Evolutionary conservation across 1,284 basidiomycete species (phyloP).

Genomic region (Ceratobasidium sp.): DNA sequence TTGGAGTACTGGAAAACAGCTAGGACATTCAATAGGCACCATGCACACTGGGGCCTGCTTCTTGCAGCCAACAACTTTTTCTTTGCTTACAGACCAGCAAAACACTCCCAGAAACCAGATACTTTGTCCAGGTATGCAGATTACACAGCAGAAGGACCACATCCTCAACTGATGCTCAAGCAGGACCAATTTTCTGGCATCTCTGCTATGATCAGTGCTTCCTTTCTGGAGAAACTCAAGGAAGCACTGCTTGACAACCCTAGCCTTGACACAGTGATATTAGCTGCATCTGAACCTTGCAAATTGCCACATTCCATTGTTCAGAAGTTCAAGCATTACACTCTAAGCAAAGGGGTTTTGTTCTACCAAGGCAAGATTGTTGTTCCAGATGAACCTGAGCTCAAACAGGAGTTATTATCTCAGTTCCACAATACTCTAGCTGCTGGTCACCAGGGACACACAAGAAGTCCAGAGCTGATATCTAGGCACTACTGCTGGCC

Average conservation of each 20-base stretch:
- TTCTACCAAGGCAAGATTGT: constrained; percentile 5
- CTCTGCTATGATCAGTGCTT: no score
- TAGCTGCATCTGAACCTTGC: background rate
- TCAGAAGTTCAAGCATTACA: no score
- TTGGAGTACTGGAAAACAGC: constrained; percentile 45
- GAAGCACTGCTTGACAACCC: no score
- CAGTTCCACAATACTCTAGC: constrained; percentile 31
- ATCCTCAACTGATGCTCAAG: background rate
- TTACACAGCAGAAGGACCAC: background rate
- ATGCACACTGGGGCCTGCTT: constrained; percentile 21
- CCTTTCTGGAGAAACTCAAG: no score
- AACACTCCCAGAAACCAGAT: constrained; percentile 7
- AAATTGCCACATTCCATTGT: no score
- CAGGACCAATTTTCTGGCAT: background rate
- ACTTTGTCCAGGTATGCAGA: constrained; percentile 37
- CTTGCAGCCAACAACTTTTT: constrained; percentile 15
- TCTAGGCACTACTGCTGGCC: constrained; percentile 41
- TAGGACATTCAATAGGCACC: constrained; percentile 38
- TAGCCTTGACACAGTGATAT: background rate
- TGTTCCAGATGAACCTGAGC: constrained; percentile 40
- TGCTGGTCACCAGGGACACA: constrained; percentile 38
- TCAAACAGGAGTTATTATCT: background rate
- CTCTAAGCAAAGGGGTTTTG: no score
- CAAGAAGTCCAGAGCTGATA: constrained; percentile 31
- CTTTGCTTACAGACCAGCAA: constrained; percentile 16